These are phyloP conservation scores for Arabis hirsuta DNA, from an alignment of 345 rosid genomes.

Conservation along the genomic window DNA sequence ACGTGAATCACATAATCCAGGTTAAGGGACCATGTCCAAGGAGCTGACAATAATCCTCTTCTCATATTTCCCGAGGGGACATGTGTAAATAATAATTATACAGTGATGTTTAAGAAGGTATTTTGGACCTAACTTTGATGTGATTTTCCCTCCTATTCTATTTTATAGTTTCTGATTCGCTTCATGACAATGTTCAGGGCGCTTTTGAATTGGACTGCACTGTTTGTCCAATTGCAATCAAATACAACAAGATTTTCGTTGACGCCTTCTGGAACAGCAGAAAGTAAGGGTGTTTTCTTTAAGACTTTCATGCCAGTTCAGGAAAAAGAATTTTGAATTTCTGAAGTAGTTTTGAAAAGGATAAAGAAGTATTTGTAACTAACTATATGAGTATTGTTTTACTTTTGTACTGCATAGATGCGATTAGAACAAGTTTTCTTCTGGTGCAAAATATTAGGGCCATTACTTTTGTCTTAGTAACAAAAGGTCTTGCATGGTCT, in stretches of 20 bases:
- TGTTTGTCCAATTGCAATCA: conserved; percentile 95
- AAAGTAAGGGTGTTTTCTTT: conserved; percentile 60
- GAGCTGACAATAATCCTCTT: conserved; percentile 91
- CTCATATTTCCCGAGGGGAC: conserved; percentile 99
- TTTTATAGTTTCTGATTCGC: conserved; percentile 17
- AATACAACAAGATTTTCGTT: conserved; percentile 95
- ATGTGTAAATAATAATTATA: conserved; percentile 92
- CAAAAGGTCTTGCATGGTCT: conserved; percentile 21
- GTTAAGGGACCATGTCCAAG: conserved; percentile 89
- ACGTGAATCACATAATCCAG: conserved; percentile 52
- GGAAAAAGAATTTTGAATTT: background rate
- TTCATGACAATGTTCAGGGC: conserved; percentile 62
- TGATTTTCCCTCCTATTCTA: conserved; percentile 10
- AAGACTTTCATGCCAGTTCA: background rate
- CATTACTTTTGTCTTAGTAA: conserved; percentile 28
- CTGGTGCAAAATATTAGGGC: background rate
- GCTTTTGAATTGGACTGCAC: conserved; percentile 97
- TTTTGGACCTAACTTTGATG: background rate
- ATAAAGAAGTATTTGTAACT: background rate
- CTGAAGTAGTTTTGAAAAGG: conserved; percentile 9
- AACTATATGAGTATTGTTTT: background rate
- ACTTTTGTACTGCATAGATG: background rate
- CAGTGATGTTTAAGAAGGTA: conserved; percentile 99
- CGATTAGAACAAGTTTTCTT: conserved; percentile 9
- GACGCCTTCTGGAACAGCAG: conserved; percentile 99